Conservation (phyloP, 768 basidiomycete genomes). For the Leccinum broughii region DNA sequence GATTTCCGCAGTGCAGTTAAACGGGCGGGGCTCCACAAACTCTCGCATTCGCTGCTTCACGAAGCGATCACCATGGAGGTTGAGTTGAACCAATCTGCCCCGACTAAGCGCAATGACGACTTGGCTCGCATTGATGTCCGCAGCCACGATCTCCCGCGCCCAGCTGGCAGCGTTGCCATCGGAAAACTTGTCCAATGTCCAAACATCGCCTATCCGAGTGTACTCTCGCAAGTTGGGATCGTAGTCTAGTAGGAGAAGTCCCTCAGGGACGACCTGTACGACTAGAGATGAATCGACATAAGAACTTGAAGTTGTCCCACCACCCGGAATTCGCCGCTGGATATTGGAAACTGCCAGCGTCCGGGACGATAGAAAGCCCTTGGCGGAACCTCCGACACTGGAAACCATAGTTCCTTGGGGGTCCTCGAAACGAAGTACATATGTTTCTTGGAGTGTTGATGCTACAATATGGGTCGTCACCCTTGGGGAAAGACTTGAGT, state of each 20-base stretch:
- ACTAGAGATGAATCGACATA: slow-evolving; percentile 54
- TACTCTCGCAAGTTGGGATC: slow-evolving; percentile 47
- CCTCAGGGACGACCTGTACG: slow-evolving; percentile 70
- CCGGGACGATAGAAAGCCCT: slow-evolving; percentile 51
- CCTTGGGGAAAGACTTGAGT: slow-evolving; percentile 33
- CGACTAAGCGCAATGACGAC: slow-evolving; percentile 59
- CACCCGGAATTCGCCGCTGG: slow-evolving; percentile 26
- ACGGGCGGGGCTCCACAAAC: slow-evolving; percentile 21
- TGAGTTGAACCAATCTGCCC: slow-evolving; percentile 53
- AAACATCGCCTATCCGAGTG: slow-evolving; percentile 40
- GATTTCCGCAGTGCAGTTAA: slow-evolving; percentile 47
- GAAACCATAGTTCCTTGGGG: slow-evolving; percentile 18
- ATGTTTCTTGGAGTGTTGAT: slow-evolving; percentile 57
- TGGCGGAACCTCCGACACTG: slow-evolving; percentile 37
- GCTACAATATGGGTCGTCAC: slow-evolving; percentile 56
- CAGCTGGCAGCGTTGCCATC: slow-evolving; percentile 21
- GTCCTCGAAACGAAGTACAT: slow-evolving; percentile 52
- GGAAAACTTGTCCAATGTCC: slow-evolving; percentile 36
- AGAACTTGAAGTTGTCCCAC: slow-evolving; percentile 17
- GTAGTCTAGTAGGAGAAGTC: slow-evolving; percentile 56
- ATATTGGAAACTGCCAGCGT: slow-evolving; percentile 71
- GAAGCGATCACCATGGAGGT: slow-evolving; percentile 41
- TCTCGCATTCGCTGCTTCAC: slow-evolving; percentile 30
- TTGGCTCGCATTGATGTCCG: slow-evolving; percentile 69
- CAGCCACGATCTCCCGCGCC: slow-evolving; percentile 59